A percentile compares a stretch with the other conserved stretches of the same genome.
Evolutionary conservation across 495 filamentous ascomycete species (phyloP).

Genomic region (Tuber microsphaerosporum): DNA sequence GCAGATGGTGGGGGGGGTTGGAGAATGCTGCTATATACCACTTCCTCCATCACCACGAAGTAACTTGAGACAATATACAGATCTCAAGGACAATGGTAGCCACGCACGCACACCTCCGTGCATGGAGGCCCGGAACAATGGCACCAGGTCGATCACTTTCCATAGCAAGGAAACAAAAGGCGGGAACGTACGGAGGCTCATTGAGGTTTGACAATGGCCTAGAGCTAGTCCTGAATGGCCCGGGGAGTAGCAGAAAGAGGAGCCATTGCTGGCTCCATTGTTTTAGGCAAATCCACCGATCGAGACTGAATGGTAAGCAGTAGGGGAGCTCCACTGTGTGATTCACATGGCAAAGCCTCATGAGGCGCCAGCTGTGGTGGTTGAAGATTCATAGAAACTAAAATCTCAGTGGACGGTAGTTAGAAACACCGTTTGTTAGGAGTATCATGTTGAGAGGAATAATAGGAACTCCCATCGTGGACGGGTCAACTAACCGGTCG

Average conservation of each 20-base stretch:
- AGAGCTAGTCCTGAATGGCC: background rate
- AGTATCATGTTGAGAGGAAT: background rate
- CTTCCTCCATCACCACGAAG: background rate
- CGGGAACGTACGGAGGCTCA: conserved; percentile 4
- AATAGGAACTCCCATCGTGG: background rate
- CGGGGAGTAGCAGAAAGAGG: background rate
- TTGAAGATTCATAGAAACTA: background rate
- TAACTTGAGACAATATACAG: background rate
- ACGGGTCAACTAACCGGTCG: background rate
- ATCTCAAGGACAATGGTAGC: background rate
- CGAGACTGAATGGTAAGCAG: background rate
- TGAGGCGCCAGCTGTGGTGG: conserved; percentile 1
- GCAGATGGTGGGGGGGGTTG: background rate
- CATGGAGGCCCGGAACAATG: background rate
- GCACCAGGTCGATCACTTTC: background rate
- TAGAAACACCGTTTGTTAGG: background rate
- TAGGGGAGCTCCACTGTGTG: background rate
- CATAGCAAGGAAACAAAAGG: background rate
- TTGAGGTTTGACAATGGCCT: background rate
- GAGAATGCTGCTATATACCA: background rate
- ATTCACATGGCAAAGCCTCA: background rate
- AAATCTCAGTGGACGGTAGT: background rate
- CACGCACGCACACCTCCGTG: background rate
- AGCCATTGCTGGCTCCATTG: background rate
- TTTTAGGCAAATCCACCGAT: background rate